Evolutionary conservation across 208 protist species (phyloP), one percentile per base, ranked within the genome.

Genomic region (Crithidia expoeki): DNA sequence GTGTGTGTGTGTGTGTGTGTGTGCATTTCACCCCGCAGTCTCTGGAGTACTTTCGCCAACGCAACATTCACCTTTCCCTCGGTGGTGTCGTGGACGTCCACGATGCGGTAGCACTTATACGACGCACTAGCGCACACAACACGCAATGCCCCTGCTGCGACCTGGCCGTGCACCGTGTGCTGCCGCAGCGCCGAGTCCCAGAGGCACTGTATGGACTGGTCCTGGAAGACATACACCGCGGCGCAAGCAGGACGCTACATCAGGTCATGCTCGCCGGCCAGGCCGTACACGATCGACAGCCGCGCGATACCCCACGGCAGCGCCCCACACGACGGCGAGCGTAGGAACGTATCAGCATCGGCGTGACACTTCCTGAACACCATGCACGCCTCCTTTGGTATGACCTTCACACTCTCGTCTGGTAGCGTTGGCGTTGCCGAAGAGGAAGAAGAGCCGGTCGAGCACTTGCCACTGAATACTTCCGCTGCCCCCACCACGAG

Each of bases 81-180:
- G 68, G 74, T 81, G 21, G 96, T 98, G 64, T 96, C 79, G 71
- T 75, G 81, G 58, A 97, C 96, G 67, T 98, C 97, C 21, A 85
- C 78, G 21, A 98, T 47, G 76, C 98, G 98, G 81, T 88, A 98
- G 16, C 94, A 55, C 62, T 76, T 57, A 68, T 85, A 28, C 52
- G 62, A 28, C 42, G 50, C 47, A 33, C 71, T 74, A 27, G 68
- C 46, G 68, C 65, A 76, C 16, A 79, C 51, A 25, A 96, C 47
- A 53, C 91, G 76, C 82, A 88, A 96, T 23, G 97, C 72, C 16
- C 90, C 95, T 10, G 74, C 72, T 36, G 70, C 81, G 3, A 97
- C 97, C 19, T 72, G 49, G 12, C 98, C 94, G 63, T 98, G 96
- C 21, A 98, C 94, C 10, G 97, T 98, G 72, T 98, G 93, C n/a